Percentiles rank a stretch among this genome's conserved stretches.
Conservation (phyloP, 495 filamentous ascomycete genomes). For the Saxophila tyrrhenica region DNA sequence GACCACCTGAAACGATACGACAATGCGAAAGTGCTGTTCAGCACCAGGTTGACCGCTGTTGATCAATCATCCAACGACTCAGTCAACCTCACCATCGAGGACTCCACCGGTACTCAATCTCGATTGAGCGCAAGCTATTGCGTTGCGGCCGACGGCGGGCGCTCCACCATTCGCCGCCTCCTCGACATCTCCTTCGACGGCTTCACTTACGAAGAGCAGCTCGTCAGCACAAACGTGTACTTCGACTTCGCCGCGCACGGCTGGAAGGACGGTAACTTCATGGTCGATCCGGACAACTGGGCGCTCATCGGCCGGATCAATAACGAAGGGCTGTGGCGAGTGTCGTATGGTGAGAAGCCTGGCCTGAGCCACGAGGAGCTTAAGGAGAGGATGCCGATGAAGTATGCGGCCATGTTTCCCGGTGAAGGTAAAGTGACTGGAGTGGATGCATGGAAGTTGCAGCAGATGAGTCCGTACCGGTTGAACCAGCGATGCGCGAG, state of each 20-base stretch:
- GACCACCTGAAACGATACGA: slow-evolving; percentile 14
- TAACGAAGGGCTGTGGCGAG: slow-evolving; percentile 15
- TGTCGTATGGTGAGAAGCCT: slow-evolving; percentile 13
- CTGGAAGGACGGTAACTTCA: slow-evolving; percentile 16
- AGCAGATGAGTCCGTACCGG: slow-evolving; percentile 8
- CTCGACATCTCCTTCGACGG: slow-evolving; percentile 21
- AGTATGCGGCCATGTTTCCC: slow-evolving; percentile 10
- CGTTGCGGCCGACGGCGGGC: slow-evolving; percentile 21
- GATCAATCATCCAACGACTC: slow-evolving; percentile 2
- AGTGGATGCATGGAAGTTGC: slow-evolving; percentile 1
- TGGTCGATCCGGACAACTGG: slow-evolving; percentile 21
- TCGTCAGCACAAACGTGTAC: slow-evolving; percentile 19
- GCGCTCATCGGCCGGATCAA: slow-evolving; percentile 17
- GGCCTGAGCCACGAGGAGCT: slow-evolving; percentile 4
- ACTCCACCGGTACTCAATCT: slow-evolving; percentile 1
- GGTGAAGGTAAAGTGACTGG: slow-evolving; percentile 1
- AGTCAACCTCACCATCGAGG: slow-evolving; percentile 1
- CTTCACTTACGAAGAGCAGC: slow-evolving; percentile 19
- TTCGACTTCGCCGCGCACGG: slow-evolving; percentile 21
- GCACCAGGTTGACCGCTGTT: background rate
- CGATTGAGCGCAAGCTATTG: slow-evolving; percentile 9
- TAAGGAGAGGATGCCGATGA: slow-evolving; percentile 4
- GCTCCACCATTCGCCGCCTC: slow-evolving; percentile 11
- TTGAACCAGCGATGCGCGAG: slow-evolving; percentile 8
- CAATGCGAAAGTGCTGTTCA: slow-evolving; percentile 7